Base-by-base conservation (phyloP, 129 eudicot genomes). In the Escallonia rubra region DNA sequence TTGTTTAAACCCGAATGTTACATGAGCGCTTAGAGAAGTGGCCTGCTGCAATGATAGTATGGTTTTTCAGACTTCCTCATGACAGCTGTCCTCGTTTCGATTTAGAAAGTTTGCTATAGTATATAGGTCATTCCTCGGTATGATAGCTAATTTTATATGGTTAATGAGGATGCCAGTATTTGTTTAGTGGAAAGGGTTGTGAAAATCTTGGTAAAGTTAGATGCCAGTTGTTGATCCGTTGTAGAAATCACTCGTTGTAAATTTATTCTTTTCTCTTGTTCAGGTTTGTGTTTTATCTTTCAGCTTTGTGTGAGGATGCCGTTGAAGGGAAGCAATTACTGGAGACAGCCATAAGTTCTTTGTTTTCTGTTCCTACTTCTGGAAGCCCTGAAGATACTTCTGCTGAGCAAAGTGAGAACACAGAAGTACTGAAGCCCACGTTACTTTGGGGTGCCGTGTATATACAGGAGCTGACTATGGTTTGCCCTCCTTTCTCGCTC, bases 241-340 rank as follows among this genome's bases (percentile, higher is more conserved):
- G 34, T 23, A 23, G 34, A 23, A 23, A 23, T 23, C 34, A 23
- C 34, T 23, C 34, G 43, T 13, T 63, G n/a, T 15, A 61, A 64
- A 72, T 6, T 64, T 23, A 56, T 16, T 44, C 45, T 41, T 41
- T 41, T 61, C 7, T 52, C 11, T 46, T 7, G 42, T 73, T 63
- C 92, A 93, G 96, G 95, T 93, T 76, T 77, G 86, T 93, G 68
- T 67, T 77, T 63, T 83, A 86, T 68, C 79, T 93, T 68, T 93
- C 96, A 72, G 86, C 81, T 66, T 46, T 76, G 74, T 93, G 99
- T 69, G 87, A 78, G 67, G 79, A 86, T 63, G 81, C 81, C 62
- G 53, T 46, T 65, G 73, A 82, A 65, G 99, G 99, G 51, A 82
- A 89, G 79, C 77, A 79, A 58, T 55, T 70, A 49, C 76, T 89